Base-by-base conservation (phyloP, 2,329 filamentous ascomycete species). In the Ramichloridium luteum region DNA sequence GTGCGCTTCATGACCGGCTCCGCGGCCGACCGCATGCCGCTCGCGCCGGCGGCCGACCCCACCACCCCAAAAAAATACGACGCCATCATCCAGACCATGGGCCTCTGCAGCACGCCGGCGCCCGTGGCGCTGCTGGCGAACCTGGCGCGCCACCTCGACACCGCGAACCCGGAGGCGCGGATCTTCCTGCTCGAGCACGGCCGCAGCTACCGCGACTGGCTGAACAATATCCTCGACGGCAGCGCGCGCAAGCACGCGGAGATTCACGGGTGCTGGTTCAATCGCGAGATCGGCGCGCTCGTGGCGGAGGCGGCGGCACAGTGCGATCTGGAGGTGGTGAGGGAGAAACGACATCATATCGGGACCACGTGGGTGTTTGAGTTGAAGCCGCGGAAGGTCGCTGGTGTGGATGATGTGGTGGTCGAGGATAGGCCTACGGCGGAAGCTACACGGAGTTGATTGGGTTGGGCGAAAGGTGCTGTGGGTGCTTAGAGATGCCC, bases 181-280 rank as follows among this genome's bases (percentile, higher is more conserved):
- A 65, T 68, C 34, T 35, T 66, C 30, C 54, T 68, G 13, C 52
- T 68, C 4, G 64, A 68, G 50, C 64, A 68, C 43, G 64, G 64
- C n/a, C 56, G 59, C 34, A 60, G 57, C 41, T 54, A 64, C 38
- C 59, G 59, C 38, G 41, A 55, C 6, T 67, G 64, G 64, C 41
- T 67, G 39, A 67, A 68, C 47, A 48, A 44, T 8, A 44, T 64
- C 20, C 46, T 68, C 31, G 63, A 67, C 41, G 56, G 55, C 32
- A 49, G 57, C 6, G 64, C 64, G 12, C 51, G 60, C 23, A 57
- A 55, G 36, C 64, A 67, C 41, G 64, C 64, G 2, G 57, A 64
- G 30, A 53, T 58, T 27, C 60, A 65, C 38, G 64, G 64, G 12
- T 68, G 64, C 42, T 68, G 64, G 62, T 67, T 59, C 58, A 67